phyloP scores from a whole-genome alignment of 2,329 filamentous ascomycete genomes.

The Pseudocercospora fuligena region DNA sequence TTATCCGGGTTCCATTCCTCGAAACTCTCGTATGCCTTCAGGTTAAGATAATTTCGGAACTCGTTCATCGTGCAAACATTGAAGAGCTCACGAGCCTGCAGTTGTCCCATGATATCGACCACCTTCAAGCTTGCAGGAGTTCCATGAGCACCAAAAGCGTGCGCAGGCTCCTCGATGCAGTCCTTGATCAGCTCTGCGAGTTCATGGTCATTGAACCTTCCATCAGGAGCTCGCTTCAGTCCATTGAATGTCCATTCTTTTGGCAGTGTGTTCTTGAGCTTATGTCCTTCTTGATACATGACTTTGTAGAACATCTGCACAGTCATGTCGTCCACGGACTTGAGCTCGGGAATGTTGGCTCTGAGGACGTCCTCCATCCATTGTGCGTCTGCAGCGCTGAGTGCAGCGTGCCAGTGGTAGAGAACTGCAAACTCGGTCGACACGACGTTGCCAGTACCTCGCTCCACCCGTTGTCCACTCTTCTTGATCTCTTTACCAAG shows the following conservation, averaged over 20 bases:
- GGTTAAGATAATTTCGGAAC: conserved; percentile 45
- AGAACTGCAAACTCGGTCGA: conserved; percentile 55
- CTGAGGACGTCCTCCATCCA: conserved; percentile 53
- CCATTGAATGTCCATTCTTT: conserved; percentile 50
- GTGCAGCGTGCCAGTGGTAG: conserved; percentile 54
- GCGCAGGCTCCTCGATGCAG: conserved; percentile 55
- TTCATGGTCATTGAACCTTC: conserved; percentile 51
- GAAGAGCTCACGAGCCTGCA: conserved; percentile 53
- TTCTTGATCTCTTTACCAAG: conserved; percentile 54
- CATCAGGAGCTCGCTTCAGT: conserved; percentile 47
- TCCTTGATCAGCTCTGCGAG: conserved; percentile 53
- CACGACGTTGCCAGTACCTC: conserved; percentile 52
- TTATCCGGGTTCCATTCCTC: conserved; percentile 44
- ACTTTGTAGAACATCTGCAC: conserved; percentile 49
- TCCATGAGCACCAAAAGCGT: conserved; percentile 57
- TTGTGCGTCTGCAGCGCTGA: conserved; percentile 51
- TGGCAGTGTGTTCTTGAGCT: conserved; percentile 42
- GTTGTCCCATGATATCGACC: conserved; percentile 55
- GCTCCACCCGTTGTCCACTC: conserved; percentile 46
- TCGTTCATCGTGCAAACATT: conserved; percentile 60
- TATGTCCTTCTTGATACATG: conserved; percentile 44
- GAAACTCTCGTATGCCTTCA: conserved; percentile 44
- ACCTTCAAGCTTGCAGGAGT: conserved; percentile 53
- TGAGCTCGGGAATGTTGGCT: conserved; percentile 43
- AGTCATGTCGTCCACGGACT: conserved; percentile 50